Conservation (phyloP, 2,329 filamentous ascomycete species). For the Alternaria triticimaculans region DNA sequence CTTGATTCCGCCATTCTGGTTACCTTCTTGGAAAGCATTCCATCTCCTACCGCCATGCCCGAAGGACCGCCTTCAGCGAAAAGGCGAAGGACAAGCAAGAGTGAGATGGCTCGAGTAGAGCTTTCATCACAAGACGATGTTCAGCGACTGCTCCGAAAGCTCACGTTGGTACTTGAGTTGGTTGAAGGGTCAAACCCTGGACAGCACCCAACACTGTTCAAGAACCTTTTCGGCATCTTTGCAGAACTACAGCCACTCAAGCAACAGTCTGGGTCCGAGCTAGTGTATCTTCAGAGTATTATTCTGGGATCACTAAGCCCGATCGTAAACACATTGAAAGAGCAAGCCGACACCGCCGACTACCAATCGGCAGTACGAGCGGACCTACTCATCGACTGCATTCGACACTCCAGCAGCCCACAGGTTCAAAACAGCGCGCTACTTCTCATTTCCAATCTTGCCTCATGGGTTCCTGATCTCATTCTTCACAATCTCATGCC, state of each 20-base stretch:
- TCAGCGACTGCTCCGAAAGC: slow-evolving; percentile 71
- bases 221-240: slow-evolving; percentile 82
- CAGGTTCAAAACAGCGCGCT: slow-evolving; percentile 93
- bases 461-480: slow-evolving; percentile 85
- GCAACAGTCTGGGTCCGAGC: slow-evolving; percentile 79
- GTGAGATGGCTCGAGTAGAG: slow-evolving; percentile 68
- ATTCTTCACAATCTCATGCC: slow-evolving; percentile 98
- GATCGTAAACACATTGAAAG: slow-evolving; percentile 80
- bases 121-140: slow-evolving; percentile 70
- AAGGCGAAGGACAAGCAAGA: slow-evolving; percentile 77
- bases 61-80: slow-evolving; percentile 77
- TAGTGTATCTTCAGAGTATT: slow-evolving; percentile 88
- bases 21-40: slow-evolving; percentile 75
- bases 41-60: slow-evolving; percentile 74
- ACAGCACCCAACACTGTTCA: slow-evolving; percentile 76
- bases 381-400: slow-evolving; percentile 91
- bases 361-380: slow-evolving; percentile 82
- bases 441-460: slow-evolving; percentile 84
- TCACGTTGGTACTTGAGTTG: slow-evolving; percentile 87
- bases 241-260: slow-evolving; percentile 86
- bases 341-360: slow-evolving; percentile 62
- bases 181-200: slow-evolving; percentile 81
- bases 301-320: slow-evolving; percentile 81
- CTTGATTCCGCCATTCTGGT: slow-evolving; percentile 75
- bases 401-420: slow-evolving; percentile 87